Percentiles rank a stretch among this genome's conserved stretches.
Evolutionary conservation across 805 yeast genomes (phyloP).

Genomic region (Candida michaelii): DNA sequence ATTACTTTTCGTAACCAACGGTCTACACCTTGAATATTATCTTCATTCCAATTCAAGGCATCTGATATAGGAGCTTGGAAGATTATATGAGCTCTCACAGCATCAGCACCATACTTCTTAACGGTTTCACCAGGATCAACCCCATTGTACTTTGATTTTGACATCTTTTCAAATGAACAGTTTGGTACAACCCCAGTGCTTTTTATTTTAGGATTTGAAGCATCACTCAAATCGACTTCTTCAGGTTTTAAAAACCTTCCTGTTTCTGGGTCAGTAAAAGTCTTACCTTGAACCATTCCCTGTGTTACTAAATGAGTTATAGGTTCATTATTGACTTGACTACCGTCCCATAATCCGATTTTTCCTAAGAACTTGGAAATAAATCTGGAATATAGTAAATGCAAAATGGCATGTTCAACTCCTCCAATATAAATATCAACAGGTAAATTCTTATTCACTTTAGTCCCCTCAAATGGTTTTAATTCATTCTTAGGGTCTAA

Average conservation of each 20-base stretch:
- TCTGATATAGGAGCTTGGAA: constrained; percentile 90
- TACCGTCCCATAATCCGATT: constrained; percentile 69
- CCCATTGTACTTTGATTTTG: constrained; percentile 93
- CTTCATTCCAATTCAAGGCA: constrained; percentile 85
- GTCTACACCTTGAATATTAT: constrained; percentile 80
- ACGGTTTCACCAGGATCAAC: constrained; percentile 86
- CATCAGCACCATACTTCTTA: constrained; percentile 81
- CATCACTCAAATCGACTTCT: constrained; percentile 54
- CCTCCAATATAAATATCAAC: constrained; percentile 94
- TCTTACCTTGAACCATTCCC: constrained; percentile 97
- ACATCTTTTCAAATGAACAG: constrained; percentile 85
- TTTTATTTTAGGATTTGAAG: constrained; percentile 44
- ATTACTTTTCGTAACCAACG: constrained; percentile 77
- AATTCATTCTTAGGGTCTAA: constrained; percentile 65
- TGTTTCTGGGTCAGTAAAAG: constrained; percentile 67
- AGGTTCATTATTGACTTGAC: constrained; percentile 68
- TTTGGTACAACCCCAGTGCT: constrained; percentile 52
- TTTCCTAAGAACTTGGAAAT: constrained; percentile 74
- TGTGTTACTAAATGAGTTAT: constrained; percentile 79
- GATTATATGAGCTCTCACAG: constrained; percentile 87
- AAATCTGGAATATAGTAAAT: constrained; percentile 82
- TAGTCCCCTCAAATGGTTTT: constrained; percentile 47
- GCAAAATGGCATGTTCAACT: constrained; percentile 94
- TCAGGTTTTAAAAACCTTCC: constrained; percentile 79
- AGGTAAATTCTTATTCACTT: constrained; percentile 51